Percentiles rank a stretch among this genome's conserved stretches.
Evolutionary conservation across 1,284 basidiomycete species (phyloP).

Genomic region (Austroboletus novae-zelandiae): DNA sequence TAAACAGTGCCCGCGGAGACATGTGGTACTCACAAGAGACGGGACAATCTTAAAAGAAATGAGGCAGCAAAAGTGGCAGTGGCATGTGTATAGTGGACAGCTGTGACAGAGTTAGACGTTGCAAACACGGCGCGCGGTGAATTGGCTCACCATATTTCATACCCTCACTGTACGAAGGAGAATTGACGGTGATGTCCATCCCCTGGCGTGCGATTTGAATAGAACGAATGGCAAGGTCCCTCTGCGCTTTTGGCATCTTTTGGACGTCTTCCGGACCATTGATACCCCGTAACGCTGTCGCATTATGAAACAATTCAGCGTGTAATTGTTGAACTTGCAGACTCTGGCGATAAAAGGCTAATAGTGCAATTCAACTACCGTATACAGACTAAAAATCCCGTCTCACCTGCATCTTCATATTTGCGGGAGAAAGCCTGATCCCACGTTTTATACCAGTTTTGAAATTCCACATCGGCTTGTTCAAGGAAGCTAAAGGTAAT

Average conservation of each 20-base stretch:
- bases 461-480: constrained; percentile 65
- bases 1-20: background rate
- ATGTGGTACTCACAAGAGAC: constrained; percentile 68
- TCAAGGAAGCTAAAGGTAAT: constrained; percentile 63
- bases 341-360: constrained; percentile 82
- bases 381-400: background rate
- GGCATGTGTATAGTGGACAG: constrained; percentile 86
- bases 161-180: constrained; percentile 80
- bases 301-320: constrained; percentile 79
- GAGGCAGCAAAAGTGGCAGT: constrained; percentile 91
- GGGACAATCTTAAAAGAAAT: constrained; percentile 80
- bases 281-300: constrained; percentile 72
- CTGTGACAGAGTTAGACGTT: constrained; percentile 38
- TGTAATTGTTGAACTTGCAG: constrained; percentile 78
- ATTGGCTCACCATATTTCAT: constrained; percentile 75
- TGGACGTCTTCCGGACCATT: constrained; percentile 75
- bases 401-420: constrained; percentile 73
- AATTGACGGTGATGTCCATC: constrained; percentile 73
- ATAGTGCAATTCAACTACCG: constrained; percentile 1
- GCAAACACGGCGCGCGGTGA: background rate
- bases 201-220: constrained; percentile 68
- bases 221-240: constrained; percentile 67
- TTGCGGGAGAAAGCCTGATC: constrained; percentile 77
- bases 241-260: constrained; percentile 68
- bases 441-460: constrained; percentile 73